These are phyloP conservation scores for Phoma sp. DNA, from an alignment of 2,329 filamentous ascomycete genomes.

Conservation along the genomic window DNA sequence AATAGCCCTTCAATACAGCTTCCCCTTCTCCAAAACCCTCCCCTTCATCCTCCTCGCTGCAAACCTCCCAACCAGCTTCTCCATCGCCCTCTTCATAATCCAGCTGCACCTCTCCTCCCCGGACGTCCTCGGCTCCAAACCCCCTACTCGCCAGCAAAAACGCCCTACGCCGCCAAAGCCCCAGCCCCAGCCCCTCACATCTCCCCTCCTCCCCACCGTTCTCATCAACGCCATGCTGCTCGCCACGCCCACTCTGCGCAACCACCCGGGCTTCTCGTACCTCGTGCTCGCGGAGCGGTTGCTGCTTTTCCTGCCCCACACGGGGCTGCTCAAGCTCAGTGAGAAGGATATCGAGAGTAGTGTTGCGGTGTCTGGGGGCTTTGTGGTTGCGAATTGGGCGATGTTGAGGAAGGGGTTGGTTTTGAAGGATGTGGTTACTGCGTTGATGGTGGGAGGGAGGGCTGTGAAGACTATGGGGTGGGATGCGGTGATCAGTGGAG, in stretches of 20 bases:
- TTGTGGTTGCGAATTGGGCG: constrained; percentile 29
- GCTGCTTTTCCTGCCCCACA: constrained; percentile 33
- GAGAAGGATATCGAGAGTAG: constrained; percentile 27
- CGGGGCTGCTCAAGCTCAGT: constrained; percentile 20
- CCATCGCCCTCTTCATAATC: constrained; percentile 35
- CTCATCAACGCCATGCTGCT: constrained; percentile 34
- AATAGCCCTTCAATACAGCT: constrained; percentile 21
- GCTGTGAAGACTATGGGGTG: constrained; percentile 36
- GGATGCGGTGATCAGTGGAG: constrained; percentile 30
- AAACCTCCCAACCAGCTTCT: constrained; percentile 38
- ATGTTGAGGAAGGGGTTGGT: constrained; percentile 25
- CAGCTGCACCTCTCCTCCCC: constrained; percentile 32
- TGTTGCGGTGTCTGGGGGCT: constrained; percentile 32
- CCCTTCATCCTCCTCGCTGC: constrained; percentile 38
- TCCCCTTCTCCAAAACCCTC: constrained; percentile 18
- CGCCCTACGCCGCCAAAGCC: too few relatives aligned
- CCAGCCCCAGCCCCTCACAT: constrained; percentile 16
- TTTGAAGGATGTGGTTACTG: constrained; percentile 10
- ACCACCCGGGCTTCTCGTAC: constrained; percentile 25
- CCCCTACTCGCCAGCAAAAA: neutral
- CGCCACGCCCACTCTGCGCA: constrained; percentile 24
- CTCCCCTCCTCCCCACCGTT: constrained; percentile 33
- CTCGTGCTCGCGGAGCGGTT: constrained; percentile 28
- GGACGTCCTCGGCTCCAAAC: constrained; percentile 8
- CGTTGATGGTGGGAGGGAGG: constrained; percentile 19